Base-by-base conservation (phyloP, 352 stramenopile species). In the Phytopythium ostracodes region DNA sequence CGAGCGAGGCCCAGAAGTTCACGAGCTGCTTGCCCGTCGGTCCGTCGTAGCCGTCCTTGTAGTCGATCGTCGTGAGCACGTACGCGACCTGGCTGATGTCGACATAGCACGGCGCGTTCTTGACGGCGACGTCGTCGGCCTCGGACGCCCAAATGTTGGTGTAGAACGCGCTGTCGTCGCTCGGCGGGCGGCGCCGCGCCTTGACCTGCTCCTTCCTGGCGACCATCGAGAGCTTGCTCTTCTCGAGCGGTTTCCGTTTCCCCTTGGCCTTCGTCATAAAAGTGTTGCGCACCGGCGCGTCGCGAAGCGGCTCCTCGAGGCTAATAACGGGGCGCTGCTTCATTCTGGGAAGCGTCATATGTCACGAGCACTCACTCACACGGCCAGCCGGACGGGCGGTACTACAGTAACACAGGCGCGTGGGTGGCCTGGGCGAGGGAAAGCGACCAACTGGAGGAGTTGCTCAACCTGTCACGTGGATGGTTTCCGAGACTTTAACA, bases 31-130 rank as follows among this genome's bases (percentile, higher is more conserved):
- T 61, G 18, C 67, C 64, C 0, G 24, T 51, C 36, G 72, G 67
- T 7, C 49, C 60, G 27, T 79, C 75, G 56, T 93, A 93, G 51
- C 82, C 84, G 31, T 65, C 74, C 47, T 81, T 84, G 60, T 88
- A 93, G 65, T 92, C 82, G 33, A 87, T 79, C 54, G 80, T 87
- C 24, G 82, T 88, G 44, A 94, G 63, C 52, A 91, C 81, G 47
- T 92, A 71, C 22, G 85, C 76, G 25, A 94, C 79, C 40, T 94
- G 85, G n/a, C 75, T 78, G 57, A 94, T 89, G 59, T 94, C 84
- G 31, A 94, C 77, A 38, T 85, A 78, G 63, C 74, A 77, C 42
- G 46, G 60, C 35, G 65, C 62, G 50, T 60, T 70, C 63, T 75
- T 73, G 43, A 51, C 57, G 11, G 40, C 49, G 24, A 73, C 49